Percentiles rank a stretch among this genome's conserved stretches.
These are phyloP conservation scores for Senna tora DNA, from an alignment of 306 rosid genomes.

Conservation along the genomic window DNA sequence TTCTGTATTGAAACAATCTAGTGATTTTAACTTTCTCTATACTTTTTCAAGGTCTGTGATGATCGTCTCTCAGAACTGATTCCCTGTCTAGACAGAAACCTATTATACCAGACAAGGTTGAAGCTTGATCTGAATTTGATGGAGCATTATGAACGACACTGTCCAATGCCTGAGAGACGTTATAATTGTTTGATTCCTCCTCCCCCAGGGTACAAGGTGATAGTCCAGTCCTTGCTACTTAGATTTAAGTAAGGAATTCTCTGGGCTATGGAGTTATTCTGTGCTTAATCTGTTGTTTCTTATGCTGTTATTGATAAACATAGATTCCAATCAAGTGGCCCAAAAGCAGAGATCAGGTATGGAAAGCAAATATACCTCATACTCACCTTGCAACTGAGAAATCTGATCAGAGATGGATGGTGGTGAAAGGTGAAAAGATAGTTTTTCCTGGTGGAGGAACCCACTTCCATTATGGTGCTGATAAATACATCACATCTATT, in stretches of 20 bases:
- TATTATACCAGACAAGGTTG: conserved; percentile 85
- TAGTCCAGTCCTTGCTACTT: conserved; percentile 21
- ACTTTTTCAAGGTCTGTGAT: conserved; percentile 76
- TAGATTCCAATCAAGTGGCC: conserved; percentile 98
- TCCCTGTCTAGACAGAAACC: conserved; percentile 93
- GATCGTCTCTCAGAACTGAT: conserved; percentile 84
- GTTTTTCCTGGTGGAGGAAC: conserved; percentile 96
- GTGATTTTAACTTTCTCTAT: conserved; percentile 30
- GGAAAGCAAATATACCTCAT: conserved; percentile 95
- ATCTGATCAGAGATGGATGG: conserved; percentile 92
- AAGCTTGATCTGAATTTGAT: conserved; percentile 81
- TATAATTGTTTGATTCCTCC: conserved; percentile 96
- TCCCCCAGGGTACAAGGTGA: conserved; percentile 90
- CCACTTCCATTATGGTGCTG: conserved; percentile 91
- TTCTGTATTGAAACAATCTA: conserved; percentile 23
- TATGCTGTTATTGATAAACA: conserved; percentile 35
- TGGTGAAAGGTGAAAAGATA: conserved; percentile 85
- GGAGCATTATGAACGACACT: conserved; percentile 97
- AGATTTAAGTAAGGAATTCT: conserved; percentile 27
- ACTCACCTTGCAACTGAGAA: conserved; percentile 97
- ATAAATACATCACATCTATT: conserved; percentile 83
- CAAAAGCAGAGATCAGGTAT: conserved; percentile 92
- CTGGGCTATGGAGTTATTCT: conserved; percentile 12
- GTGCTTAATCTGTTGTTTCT: conserved; percentile 36
- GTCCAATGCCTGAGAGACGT: conserved; percentile 83